These are phyloP conservation scores for Venturia aucupariae DNA, from an alignment of 2,329 filamentous ascomycete species.

Conservation along the genomic window DNA sequence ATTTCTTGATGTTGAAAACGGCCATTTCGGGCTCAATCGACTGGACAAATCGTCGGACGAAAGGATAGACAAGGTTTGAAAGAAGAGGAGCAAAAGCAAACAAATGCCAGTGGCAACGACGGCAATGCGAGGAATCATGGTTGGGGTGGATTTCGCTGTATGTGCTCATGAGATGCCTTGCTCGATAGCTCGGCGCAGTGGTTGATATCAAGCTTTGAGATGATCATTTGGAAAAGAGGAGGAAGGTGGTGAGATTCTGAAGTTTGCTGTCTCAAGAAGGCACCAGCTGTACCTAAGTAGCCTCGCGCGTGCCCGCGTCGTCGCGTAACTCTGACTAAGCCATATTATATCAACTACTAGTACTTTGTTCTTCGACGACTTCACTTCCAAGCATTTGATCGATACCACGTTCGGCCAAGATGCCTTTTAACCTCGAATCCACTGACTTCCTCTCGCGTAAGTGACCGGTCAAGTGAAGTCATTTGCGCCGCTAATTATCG, in stretches of 20 bases:
- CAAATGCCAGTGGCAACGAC: background rate
- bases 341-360: background rate
- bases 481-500: constrained; percentile 20
- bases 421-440: constrained; percentile 40
- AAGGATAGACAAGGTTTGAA: background rate
- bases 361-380: background rate
- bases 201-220: background rate
- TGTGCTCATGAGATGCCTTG: background rate
- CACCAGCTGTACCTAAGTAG: too few relatives aligned
- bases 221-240: background rate
- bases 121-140: background rate
- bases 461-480: constrained; percentile 21
- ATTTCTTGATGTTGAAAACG: background rate
- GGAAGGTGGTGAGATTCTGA: background rate
- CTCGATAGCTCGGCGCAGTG: background rate
- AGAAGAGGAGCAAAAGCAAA: background rate
- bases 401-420: background rate
- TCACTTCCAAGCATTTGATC: background rate
- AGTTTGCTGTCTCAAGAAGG: background rate
- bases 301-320: background rate
- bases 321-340: background rate
- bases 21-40: background rate
- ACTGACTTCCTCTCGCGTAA: constrained; percentile 77
- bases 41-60: background rate
- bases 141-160: background rate